phyloP scores from a whole-genome alignment of 352 stramenopile genomes.

The Phytophthora foliorum region DNA sequence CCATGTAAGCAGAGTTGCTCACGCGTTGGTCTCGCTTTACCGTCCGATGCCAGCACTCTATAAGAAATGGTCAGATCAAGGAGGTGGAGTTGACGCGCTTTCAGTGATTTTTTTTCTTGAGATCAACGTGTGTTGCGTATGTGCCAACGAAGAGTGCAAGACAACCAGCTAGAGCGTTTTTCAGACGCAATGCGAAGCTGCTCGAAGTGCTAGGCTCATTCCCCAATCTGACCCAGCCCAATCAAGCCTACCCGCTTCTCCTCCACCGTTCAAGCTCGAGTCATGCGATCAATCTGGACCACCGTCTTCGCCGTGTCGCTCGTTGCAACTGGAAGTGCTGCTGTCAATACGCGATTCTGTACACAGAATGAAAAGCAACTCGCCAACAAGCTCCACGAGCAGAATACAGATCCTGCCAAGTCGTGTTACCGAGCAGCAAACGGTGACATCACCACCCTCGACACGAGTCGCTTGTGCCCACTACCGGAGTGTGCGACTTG shows the following conservation, averaged over 20 bases:
- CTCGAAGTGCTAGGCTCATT: slow-evolving; percentile 12
- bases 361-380: slow-evolving; percentile 56
- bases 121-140: slow-evolving; percentile 13
- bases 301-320: slow-evolving; percentile 30
- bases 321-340: slow-evolving; percentile 18
- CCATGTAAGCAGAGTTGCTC: slow-evolving; percentile 10
- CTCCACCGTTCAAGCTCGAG: neutral
- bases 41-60: slow-evolving; percentile 11
- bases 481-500: slow-evolving; percentile 58
- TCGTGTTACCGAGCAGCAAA: slow-evolving; percentile 60
- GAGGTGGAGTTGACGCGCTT: slow-evolving; percentile 13
- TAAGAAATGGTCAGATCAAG: slow-evolving; percentile 17
- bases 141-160: slow-evolving; percentile 2
- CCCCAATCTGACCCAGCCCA: slow-evolving; percentile 11
- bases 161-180: neutral
- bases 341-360: slow-evolving; percentile 55
- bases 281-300: slow-evolving; percentile 25
- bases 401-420: slow-evolving; percentile 67
- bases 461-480: slow-evolving; percentile 63
- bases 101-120: slow-evolving; percentile 11
- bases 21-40: slow-evolving; percentile 16
- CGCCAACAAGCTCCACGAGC: slow-evolving; percentile 68
- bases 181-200: slow-evolving; percentile 1
- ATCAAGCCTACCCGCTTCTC: slow-evolving; percentile 4
- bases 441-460: slow-evolving; percentile 59